Percentiles rank a stretch among this genome's conserved stretches.
phyloP scores from a whole-genome alignment of 176 grass and related monocot species.

The Cenchrus americanus region DNA sequence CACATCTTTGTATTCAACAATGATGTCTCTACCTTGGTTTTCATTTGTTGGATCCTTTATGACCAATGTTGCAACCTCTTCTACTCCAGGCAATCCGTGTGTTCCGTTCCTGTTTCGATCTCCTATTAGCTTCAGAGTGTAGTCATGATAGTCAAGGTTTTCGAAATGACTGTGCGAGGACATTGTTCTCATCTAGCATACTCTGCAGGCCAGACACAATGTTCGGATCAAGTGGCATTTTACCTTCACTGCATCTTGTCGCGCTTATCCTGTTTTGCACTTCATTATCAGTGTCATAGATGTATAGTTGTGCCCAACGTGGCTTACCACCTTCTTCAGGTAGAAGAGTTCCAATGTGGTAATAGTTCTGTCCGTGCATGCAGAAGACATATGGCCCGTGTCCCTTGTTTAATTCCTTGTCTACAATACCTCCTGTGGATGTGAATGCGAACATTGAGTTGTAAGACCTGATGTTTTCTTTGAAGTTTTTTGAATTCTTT shows the following conservation, averaged over 20 bases:
- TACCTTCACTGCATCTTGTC: not conserved
- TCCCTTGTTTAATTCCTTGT: not conserved
- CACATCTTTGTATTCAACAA: slow-evolving; percentile 21
- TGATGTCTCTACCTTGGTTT: slow-evolving; percentile 1
- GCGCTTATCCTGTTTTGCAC: slow-evolving; percentile 17
- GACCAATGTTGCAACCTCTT: slow-evolving; percentile 31
- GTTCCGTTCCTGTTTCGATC: not conserved
- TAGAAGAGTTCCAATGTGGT: slow-evolving; percentile 11
- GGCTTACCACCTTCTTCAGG: not conserved
- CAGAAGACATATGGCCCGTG: slow-evolving; percentile 12
- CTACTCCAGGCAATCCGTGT: slow-evolving; percentile 15
- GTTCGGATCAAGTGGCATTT: not conserved
- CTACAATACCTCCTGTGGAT: not conserved
- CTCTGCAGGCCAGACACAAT: not conserved
- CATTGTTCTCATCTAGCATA: slow-evolving; percentile 32
- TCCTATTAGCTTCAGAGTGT: not conserved
- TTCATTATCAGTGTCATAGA: slow-evolving; percentile 5
- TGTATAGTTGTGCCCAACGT: slow-evolving; percentile 15
- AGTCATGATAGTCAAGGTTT: slow-evolving; percentile 9
- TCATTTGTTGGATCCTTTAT: slow-evolving; percentile 6
- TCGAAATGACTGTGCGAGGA: slow-evolving; percentile 33
- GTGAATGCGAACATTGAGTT: slow-evolving; percentile 36
- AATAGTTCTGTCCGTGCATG: slow-evolving; percentile 3
- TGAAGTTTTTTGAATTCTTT: not conserved
- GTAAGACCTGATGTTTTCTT: slow-evolving; percentile 17